Base-by-base conservation (phyloP, 805 yeast species). In the Starmera amethionina region DNA sequence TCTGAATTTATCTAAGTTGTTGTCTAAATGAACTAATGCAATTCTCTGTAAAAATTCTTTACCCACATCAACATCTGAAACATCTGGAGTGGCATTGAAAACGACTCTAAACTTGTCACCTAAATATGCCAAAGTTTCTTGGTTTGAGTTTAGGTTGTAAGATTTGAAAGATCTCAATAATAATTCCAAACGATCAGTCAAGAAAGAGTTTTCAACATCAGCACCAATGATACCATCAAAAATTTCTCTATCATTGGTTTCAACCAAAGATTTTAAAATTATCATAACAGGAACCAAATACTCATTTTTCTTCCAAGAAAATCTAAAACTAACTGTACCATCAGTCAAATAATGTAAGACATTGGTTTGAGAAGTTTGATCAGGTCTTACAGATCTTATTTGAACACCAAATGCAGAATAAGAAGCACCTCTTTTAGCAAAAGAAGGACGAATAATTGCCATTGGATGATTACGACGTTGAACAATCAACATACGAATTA, bases 401-500 rank as follows among this genome's bases (percentile, higher is more conserved):
- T 89, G 97, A 46, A 93, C 78, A 79, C 98, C 98, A 51, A 64
- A 93, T 44, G 79, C 78, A 33, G 96, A 70, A 65, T 93, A 93
- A 8, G 86, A 65, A 7, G 90, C 82, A 55, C 98, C 98, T 73
- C 98, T 82, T 66, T 88, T 88, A 38, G 81, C 82, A 57, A 90
- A 93, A 10, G 95, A 84, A 30, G 96, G 94, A 67, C 98, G 86
- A 44, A 88, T 82, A 54, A 93, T 78, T 11, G 97, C 97, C 96
- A 93, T 87, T 19, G 97, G 95, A 59, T 89, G 97, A 61, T 93
- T 93, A 64, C 98, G 77, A 62, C 97, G 81, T 66, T 90, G 98
- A 15, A 93, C 97, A 68, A 93, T 87, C 62, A 93, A 77, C 97
- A 93, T 87, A 67, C 98, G 85, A 54, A 93, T 78, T 54, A 93